Percentiles rank a stretch among this genome's conserved stretches.
Conservation (phyloP, 2,329 filamentous ascomycete genomes). For the Ascochyta lentis region DNA sequence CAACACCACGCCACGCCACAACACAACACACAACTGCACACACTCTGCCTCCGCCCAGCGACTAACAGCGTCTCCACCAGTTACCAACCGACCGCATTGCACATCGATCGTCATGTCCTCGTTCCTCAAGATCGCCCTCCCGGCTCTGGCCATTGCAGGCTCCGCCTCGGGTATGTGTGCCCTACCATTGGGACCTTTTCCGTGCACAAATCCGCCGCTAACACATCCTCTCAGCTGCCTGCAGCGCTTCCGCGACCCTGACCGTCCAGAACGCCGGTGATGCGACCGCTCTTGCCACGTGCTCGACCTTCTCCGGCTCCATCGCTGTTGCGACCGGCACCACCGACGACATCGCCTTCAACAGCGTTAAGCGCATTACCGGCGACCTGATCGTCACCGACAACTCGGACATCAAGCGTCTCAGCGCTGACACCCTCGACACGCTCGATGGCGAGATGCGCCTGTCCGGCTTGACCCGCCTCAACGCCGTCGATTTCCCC, state of each 20-base stretch:
- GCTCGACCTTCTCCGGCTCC: slow-evolving; percentile 72
- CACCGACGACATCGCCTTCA: slow-evolving; percentile 65
- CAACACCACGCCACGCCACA: slow-evolving; percentile 11
- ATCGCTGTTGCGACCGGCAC: slow-evolving; percentile 68
- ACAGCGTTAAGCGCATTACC: slow-evolving; percentile 66
- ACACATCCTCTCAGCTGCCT: slow-evolving; percentile 40
- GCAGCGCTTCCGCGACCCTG: slow-evolving; percentile 55
- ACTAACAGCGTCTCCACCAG: slow-evolving; percentile 22
- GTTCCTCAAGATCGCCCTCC: slow-evolving; percentile 62
- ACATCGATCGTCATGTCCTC: slow-evolving; percentile 54
- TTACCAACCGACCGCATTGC: slow-evolving; percentile 24
- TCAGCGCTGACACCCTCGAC: slow-evolving; percentile 67
- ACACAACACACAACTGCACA: slow-evolving; percentile 3
- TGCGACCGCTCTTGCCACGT: slow-evolving; percentile 65
- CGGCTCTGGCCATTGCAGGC: slow-evolving; percentile 62
- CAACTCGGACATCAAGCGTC: slow-evolving; percentile 67
- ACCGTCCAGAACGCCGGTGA: slow-evolving; percentile 68
- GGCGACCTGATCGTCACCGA: slow-evolving; percentile 60
- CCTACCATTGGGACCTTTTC: neutral
- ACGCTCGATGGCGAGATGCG: slow-evolving; percentile 74
- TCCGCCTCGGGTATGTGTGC: slow-evolving; percentile 57
- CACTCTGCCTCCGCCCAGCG: slow-evolving; percentile 10
- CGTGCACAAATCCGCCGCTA: slow-evolving; percentile 19
- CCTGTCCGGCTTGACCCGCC: slow-evolving; percentile 70
- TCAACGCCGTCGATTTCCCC: slow-evolving; percentile 72